Conservation (phyloP, 805 yeast species). For the Kluyveromyces aestuarii region DNA sequence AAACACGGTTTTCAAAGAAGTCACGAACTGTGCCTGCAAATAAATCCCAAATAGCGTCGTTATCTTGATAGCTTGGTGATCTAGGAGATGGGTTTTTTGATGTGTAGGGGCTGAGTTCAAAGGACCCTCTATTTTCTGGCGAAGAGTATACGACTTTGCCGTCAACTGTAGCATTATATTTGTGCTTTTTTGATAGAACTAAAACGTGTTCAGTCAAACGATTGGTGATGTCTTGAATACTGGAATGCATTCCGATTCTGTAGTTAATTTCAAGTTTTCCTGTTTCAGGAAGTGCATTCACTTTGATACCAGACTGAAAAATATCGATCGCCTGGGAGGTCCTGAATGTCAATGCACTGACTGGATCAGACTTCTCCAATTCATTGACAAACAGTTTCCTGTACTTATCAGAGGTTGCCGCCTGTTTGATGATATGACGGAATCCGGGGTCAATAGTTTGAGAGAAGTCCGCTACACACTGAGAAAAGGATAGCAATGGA, state of each 20-base stretch:
- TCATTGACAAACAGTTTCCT: constrained; percentile 21
- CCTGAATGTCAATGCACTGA: constrained; percentile 29
- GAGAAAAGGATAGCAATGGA: constrained; percentile 45
- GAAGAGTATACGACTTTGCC: constrained; percentile 4
- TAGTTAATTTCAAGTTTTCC: constrained; percentile 45
- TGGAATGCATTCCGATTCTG: constrained; percentile 46
- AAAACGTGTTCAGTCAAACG: constrained; percentile 16
- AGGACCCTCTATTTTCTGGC: constrained; percentile 28
- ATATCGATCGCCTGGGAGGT: constrained; percentile 57
- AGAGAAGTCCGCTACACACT: constrained; percentile 49
- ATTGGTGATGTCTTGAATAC: constrained; percentile 30
- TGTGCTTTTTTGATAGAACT: constrained; percentile 7
- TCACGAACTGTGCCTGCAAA: constrained; percentile 56
- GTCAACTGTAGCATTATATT: constrained; percentile 5
- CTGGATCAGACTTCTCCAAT: background rate
- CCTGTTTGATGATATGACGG: constrained; percentile 27
- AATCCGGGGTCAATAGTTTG: constrained; percentile 6
- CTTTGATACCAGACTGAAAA: constrained; percentile 54
- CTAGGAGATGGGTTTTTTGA: constrained; percentile 43
- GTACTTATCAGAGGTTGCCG: constrained; percentile 28
- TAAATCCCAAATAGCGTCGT: constrained; percentile 39
- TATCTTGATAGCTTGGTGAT: constrained; percentile 31
- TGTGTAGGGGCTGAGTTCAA: constrained; percentile 26
- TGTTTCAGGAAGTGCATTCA: constrained; percentile 59
- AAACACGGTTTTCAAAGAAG: constrained; percentile 40